phyloP scores from a whole-genome alignment of 768 basidiomycete species.

The Pulveroboletus frians region DNA sequence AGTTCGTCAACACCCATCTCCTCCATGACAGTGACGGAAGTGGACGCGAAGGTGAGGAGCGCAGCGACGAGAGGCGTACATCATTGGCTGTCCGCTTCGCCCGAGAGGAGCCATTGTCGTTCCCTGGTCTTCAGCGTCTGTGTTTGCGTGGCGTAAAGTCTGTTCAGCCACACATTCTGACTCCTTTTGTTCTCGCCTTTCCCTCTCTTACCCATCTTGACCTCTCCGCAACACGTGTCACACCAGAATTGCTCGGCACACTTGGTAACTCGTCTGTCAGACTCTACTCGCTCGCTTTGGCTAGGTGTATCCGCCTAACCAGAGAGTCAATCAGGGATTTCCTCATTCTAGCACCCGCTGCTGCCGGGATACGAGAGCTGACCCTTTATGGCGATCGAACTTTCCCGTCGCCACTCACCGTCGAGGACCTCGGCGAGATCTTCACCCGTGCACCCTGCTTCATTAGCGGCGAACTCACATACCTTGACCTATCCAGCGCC shows the following conservation, averaged over 20 bases:
- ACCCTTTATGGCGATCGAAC: slow-evolving; percentile 88
- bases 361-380: slow-evolving; percentile 63
- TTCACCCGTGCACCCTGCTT: slow-evolving; percentile 77
- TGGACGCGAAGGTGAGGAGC: slow-evolving; percentile 39
- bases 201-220: slow-evolving; percentile 87
- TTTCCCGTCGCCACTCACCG: slow-evolving; percentile 66
- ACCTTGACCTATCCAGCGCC: slow-evolving; percentile 86
- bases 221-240: slow-evolving; percentile 81
- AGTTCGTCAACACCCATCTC: slow-evolving; percentile 72
- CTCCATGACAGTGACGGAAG: slow-evolving; percentile 38
- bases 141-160: slow-evolving; percentile 81
- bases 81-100: slow-evolving; percentile 29
- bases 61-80: slow-evolving; percentile 28
- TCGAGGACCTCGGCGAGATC: slow-evolving; percentile 61
- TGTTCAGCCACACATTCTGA: slow-evolving; percentile 60
- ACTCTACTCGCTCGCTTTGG: slow-evolving; percentile 76
- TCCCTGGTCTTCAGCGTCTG: slow-evolving; percentile 72
- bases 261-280: slow-evolving; percentile 65
- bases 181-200: slow-evolving; percentile 73
- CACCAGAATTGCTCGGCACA: slow-evolving; percentile 65
- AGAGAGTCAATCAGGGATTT: slow-evolving; percentile 73
- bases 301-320: slow-evolving; percentile 80
- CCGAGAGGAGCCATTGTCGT: slow-evolving; percentile 48
- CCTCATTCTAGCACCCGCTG: slow-evolving; percentile 62
- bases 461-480: slow-evolving; percentile 63